Conservation (phyloP, 106 monocot genomes). For the Apostasia ramifera region DNA sequence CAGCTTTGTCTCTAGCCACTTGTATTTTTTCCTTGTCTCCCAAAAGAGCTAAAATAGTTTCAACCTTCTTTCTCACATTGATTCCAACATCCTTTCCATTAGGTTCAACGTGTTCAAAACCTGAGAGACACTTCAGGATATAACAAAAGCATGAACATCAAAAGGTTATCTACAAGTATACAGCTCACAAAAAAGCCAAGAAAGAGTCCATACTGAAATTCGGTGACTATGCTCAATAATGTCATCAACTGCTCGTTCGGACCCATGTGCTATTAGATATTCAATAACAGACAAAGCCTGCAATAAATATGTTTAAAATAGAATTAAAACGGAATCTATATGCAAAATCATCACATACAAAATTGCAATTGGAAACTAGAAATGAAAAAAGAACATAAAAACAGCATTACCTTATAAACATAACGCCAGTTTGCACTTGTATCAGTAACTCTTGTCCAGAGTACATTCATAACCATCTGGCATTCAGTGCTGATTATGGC, state of each 20-base stretch:
- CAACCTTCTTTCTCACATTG: conserved; percentile 89
- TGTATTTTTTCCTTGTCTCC: conserved; percentile 83
- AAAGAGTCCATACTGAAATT: conserved; percentile 57
- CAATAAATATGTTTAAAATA: conserved; percentile 6
- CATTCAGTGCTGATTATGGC: conserved; percentile 60
- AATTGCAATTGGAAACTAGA: background rate
- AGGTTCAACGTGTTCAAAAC: conserved; percentile 86
- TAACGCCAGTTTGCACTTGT: conserved; percentile 79
- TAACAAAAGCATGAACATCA: conserved; percentile 1
- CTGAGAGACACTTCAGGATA: conserved; percentile 64
- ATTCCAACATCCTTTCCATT: conserved; percentile 94
- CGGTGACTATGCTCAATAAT: conserved; percentile 71
- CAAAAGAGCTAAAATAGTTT: conserved; percentile 63
- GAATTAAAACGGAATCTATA: background rate
- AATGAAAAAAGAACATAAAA: background rate
- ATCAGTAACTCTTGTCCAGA: conserved; percentile 77
- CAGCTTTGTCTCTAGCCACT: conserved; percentile 78
- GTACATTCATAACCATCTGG: conserved; percentile 83
- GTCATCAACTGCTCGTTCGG: conserved; percentile 83
- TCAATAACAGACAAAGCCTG: conserved; percentile 90
- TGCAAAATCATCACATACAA: background rate
- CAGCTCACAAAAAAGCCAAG: background rate
- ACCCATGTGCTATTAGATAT: conserved; percentile 88
- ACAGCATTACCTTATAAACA: conserved; percentile 70
- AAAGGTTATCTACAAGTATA: background rate